Percentiles rank a stretch among this genome's conserved stretches.
These are phyloP conservation scores for Amorphotheca resinae DNA, from an alignment of 495 filamentous ascomycete species.

Conservation along the genomic window DNA sequence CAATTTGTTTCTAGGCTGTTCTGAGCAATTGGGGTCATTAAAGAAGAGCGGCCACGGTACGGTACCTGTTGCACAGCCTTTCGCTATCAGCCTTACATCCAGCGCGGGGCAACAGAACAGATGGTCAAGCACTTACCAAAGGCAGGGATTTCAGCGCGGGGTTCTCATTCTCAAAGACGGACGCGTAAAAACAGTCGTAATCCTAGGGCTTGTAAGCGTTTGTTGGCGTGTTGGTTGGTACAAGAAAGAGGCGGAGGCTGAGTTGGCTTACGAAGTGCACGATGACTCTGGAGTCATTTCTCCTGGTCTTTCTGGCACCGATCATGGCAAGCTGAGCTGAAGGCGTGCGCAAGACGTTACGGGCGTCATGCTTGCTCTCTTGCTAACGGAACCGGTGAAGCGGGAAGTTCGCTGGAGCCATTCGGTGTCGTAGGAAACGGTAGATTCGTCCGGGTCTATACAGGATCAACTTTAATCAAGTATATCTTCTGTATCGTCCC, in stretches of 20 bases:
- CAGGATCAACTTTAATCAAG: too few relatives aligned
- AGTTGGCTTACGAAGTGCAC: slow-evolving; percentile 62
- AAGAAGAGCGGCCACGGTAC: slow-evolving; percentile 1
- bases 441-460: too few relatives aligned
- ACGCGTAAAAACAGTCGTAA: slow-evolving; percentile 91
- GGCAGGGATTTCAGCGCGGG: slow-evolving; percentile 60
- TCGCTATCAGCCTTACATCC: slow-evolving; percentile 11
- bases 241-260: neutral
- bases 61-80: slow-evolving; percentile 49
- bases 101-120: neutral
- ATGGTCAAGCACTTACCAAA: slow-evolving; percentile 28
- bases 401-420: too few relatives aligned
- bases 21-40: neutral
- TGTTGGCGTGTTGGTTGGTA: neutral
- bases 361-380: neutral
- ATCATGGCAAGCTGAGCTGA: slow-evolving; percentile 1
- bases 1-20: slow-evolving; percentile 58
- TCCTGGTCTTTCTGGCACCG: slow-evolving; percentile 20
- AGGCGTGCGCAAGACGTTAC: neutral
- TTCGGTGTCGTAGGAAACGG: too few relatives aligned
- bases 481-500: too few relatives aligned
- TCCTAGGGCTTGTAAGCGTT: slow-evolving; percentile 37
- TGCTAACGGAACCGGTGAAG: neutral
- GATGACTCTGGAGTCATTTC: slow-evolving; percentile 57
- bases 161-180: slow-evolving; percentile 71